phyloP scores from a whole-genome alignment of 306 rosid species.

The Lagenaria siceraria region DNA sequence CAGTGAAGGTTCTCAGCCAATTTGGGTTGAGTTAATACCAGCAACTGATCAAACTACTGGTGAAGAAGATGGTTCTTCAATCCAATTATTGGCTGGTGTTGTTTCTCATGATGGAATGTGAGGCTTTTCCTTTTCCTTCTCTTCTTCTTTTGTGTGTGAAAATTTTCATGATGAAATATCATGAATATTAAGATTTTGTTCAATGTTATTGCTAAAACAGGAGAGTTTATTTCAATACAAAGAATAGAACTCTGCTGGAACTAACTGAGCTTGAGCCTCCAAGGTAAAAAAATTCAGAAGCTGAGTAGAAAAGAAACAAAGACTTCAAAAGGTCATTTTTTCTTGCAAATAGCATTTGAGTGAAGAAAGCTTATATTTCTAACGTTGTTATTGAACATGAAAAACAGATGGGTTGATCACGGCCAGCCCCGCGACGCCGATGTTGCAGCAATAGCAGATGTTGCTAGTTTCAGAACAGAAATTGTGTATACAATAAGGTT shows the following conservation, averaged over 20 bases:
- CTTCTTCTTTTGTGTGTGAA: neutral
- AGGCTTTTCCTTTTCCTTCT: conserved; percentile 16
- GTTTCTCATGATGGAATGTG: conserved; percentile 59
- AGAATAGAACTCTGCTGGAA: conserved; percentile 54
- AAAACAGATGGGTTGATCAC: conserved; percentile 86
- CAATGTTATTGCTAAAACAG: conserved; percentile 22
- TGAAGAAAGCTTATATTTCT: conserved; percentile 30
- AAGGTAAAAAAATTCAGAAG: conserved; percentile 43
- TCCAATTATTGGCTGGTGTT: conserved; percentile 41
- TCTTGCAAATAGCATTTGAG: conserved; percentile 7
- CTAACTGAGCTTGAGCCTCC: conserved; percentile 47
- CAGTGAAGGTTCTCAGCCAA: conserved; percentile 53
- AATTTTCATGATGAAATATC: neutral
- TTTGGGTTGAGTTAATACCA: conserved; percentile 54
- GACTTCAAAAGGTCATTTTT: neutral
- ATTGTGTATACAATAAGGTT: conserved; percentile 89
- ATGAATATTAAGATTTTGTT: conserved; percentile 1
- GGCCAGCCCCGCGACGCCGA: conserved; percentile 84
- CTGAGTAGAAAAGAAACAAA: neutral
- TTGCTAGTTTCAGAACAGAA: conserved; percentile 40
- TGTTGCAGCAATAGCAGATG: conserved; percentile 80
- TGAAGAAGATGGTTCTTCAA: conserved; percentile 20
- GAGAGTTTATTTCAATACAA: conserved; percentile 69
- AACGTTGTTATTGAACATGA: conserved; percentile 24
- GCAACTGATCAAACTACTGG: conserved; percentile 28